Evolutionary conservation across 2,329 filamentous ascomycete species (phyloP), one percentile per base, ranked within the genome.

Genomic region (Blumeria hordei): DNA sequence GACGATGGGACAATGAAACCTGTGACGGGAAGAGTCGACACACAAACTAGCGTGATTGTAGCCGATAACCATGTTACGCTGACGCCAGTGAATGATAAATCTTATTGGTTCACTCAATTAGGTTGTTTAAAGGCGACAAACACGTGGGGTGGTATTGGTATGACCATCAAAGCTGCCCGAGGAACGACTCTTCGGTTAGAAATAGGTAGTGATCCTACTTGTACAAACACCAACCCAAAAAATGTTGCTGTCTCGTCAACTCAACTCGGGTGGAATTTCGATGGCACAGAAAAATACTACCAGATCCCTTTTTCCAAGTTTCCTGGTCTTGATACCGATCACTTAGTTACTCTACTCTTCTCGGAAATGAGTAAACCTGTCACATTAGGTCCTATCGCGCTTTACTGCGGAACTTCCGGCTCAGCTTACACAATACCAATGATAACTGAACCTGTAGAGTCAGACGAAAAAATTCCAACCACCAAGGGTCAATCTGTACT

Each of bases 221-320:
- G 61, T 54, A 65, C 62, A 2, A 66, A 67, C 1, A 64, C 70
- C 58, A 71, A 60, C 47, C 62, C 62, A 1, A 58, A 56, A 16
- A 28, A 56, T 1, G 60, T 58, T 32, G 61, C 61, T 53, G 44
- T 64, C 28, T 49, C 72, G 0, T 69, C 71, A 2, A 59, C 66
- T 1, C 68, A 76, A 54, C 71, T 80, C 16, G 74, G 74, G 52
- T 80, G 76, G 76, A 71, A 68, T 0, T 80, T 80, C 59, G 74
- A 78, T 63, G 75, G 75, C 45, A 74, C 72, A 10, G 74, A 78
- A 67, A 71, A 73, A 61, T 69, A 76, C n/a, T 80, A 79, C 66
- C 72, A 67, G 44, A 73, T 80, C 59, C 72, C 74, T 3, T 75
- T 77, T 63, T 70, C 69, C 54, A 73, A 72, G 60, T 79, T 71